A percentile compares a stretch with the other conserved stretches of the same genome.
Conservation (phyloP, 805 yeast species). For the Candida dendrica region DNA sequence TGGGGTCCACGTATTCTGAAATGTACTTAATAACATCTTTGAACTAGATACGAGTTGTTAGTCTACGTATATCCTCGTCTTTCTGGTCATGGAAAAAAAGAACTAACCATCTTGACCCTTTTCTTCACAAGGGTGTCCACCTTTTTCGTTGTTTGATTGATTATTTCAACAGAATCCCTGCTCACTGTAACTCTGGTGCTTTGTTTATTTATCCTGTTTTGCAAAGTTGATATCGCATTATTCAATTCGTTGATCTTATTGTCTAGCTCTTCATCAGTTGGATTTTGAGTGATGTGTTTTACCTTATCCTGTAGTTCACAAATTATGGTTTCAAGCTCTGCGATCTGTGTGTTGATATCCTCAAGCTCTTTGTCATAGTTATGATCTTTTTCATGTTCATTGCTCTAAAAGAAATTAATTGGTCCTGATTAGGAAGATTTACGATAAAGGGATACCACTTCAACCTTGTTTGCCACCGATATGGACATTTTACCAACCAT, state of each 20-base stretch:
- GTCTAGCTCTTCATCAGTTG: slow-evolving; percentile 9
- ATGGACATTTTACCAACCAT: slow-evolving; percentile 36
- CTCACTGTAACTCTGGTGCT: slow-evolving; percentile 3
- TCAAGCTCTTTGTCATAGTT: slow-evolving; percentile 1
- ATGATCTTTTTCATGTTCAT: not conserved
- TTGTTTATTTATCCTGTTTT: not conserved
- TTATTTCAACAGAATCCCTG: slow-evolving; percentile 4
- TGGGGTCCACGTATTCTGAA: slow-evolving; percentile 15
- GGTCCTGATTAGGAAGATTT: too few species aligned
- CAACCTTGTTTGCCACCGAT: slow-evolving; percentile 34
- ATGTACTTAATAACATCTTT: slow-evolving; percentile 10
- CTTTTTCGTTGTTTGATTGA: slow-evolving; percentile 1
- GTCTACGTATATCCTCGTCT: too few species aligned
- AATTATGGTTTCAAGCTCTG: not conserved
- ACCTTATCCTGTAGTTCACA: slow-evolving; percentile 1
- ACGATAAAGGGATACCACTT: slow-evolving; percentile 2
- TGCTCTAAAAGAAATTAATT: not conserved
- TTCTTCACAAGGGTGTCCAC: slow-evolving; percentile 6
- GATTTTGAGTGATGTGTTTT: slow-evolving; percentile 5
- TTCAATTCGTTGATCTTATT: not conserved
- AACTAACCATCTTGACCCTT: slow-evolving; percentile 11
- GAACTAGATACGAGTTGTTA: too few species aligned
- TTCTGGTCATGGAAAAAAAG: too few species aligned
- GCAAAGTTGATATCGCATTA: not conserved
- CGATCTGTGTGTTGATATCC: not conserved